Base-by-base conservation (phyloP, 495 filamentous ascomycete species). In the Aspergillus conjunctus region DNA sequence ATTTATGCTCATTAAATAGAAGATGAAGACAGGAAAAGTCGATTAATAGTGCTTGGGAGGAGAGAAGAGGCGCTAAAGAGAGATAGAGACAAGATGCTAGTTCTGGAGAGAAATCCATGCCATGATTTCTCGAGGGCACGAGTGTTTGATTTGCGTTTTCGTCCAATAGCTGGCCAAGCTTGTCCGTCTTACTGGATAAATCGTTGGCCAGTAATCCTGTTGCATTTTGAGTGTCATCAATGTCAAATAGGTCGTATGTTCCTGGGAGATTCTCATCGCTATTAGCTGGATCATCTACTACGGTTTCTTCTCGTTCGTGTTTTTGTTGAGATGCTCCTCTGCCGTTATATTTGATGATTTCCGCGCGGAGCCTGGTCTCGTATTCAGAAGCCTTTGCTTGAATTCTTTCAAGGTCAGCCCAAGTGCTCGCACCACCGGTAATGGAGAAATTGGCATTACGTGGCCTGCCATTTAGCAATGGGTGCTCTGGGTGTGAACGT, bases 1-100 rank as follows among this genome's bases (percentile, higher is more conserved):
- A 73, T 1, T 83, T 73, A 67, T 94, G 88, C 50, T 85, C 79
- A 54, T 81, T 85, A 75, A 97, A 96, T 44, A 97, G 81, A 51
- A 94, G 79, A 48, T 87, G 88, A 61, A 96, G 85, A 59, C 87
- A 88, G 14, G 88, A 87, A 14, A 82, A 82, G 66, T 94, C 92
- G 34, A 97, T 81, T 1, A 96, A 74, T 48, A 81, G 79, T 9
- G 90, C 85, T 71, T 98, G 93, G 7, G 85, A 83, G 14, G 83
- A 71, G 21, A 97, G 77, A 26, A 92, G 73, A 8, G 91, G 89
- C 7, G 80, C 82, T 65, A 97, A 88, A 0, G 91, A 95, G 9
- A 96, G 79, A 14, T 86, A 76, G 2, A 92, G 86, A 8, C 86
- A 79, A 9, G 91, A 81, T 7, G 87, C 81, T 63, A 92, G 78